A percentile compares a stretch with the other conserved stretches of the same genome.
phyloP scores from a whole-genome alignment of 2,329 filamentous ascomycete species.

The Neofusicoccum cordaticola region DNA sequence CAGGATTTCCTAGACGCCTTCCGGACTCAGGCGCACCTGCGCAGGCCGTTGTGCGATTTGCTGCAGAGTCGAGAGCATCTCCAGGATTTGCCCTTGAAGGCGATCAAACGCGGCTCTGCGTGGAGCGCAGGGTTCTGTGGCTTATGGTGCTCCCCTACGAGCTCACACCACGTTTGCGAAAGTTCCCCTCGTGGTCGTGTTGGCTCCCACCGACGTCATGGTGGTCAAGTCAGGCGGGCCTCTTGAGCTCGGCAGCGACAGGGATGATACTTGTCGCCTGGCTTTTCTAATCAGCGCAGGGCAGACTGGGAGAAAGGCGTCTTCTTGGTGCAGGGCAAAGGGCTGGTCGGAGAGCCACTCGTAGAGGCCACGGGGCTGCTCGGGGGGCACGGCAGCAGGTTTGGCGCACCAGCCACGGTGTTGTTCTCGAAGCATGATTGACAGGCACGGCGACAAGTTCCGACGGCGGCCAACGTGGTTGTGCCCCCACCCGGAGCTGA shows the following conservation, averaged over 20 bases:
- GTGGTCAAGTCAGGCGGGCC: not conserved
- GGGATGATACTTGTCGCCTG: not conserved
- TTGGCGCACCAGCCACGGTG: not conserved
- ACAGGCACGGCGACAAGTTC: slow-evolving; percentile 4
- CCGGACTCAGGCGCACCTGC: not conserved
- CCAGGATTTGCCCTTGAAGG: not conserved
- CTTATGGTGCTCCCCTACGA: not conserved
- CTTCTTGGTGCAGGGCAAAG: not conserved
- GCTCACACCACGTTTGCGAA: slow-evolving; percentile 1
- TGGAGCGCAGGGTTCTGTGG: not conserved
- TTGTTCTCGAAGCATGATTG: slow-evolving; percentile 8
- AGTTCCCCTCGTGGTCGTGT: not conserved
- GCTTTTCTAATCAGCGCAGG: not conserved
- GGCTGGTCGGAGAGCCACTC: not conserved
- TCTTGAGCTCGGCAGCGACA: too few species aligned
- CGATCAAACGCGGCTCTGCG: slow-evolving; percentile 12
- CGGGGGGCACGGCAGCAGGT: not conserved
- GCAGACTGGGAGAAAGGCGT: not conserved
- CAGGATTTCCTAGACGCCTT: not conserved
- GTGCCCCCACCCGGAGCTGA: not conserved
- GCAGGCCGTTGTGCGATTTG: not conserved
- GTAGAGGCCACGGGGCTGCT: too few species aligned
- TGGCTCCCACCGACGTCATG: slow-evolving; percentile 6
- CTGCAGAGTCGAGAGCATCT: not conserved
- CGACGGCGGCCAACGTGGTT: not conserved